Base-by-base conservation (phyloP, 140 eudicot species). In the Bidens hawaiensis region DNA sequence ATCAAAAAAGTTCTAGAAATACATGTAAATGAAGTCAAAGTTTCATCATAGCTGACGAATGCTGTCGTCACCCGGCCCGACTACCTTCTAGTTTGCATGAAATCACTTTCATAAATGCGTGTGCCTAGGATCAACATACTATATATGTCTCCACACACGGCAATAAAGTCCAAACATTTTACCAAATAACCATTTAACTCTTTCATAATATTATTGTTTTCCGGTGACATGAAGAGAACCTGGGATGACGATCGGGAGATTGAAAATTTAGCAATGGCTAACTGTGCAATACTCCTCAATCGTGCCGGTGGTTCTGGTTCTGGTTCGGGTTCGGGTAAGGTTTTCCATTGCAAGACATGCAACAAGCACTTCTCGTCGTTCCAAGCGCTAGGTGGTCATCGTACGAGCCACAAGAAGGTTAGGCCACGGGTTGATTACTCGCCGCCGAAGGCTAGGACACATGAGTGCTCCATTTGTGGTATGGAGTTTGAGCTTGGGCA, bases 321-420 rank as follows among this genome's bases (percentile, higher is more conserved):
- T 0, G 50, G 23, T 24, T 47, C 67, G 0, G 69, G 69, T 38
- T 47, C 67, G 0, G 69, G 69, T 38, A 34, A 63, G 60, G 64
- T 70, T 40, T 81, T 65, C 56, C 28, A 48, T 2, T 81, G 86
- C 48, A 81, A 81, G 49, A 81, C 79, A 19, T 81, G 83, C 64
- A 73, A 68, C 67, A 81, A 65, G 54, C 52, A 63, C 59, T 81
- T 81, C 45, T 50, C 77, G 12, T 67, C 86, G 1, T 81, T 77
- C 26, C 86, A 81, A 59, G 86, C 86, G 15, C 83, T 81, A 15
- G 86, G 86, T 1, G 86, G 86, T 31, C 86, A 81, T 63, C 69
- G 82, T 4, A 72, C 86, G 11, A 77, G 86, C 52, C 86, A 81
- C 51, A 76, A 67, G 18, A 70, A 55, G 64, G 68, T 62, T 52